Base-by-base conservation (phyloP, 164 flowering plant genomes). In the Annona squamosa region DNA sequence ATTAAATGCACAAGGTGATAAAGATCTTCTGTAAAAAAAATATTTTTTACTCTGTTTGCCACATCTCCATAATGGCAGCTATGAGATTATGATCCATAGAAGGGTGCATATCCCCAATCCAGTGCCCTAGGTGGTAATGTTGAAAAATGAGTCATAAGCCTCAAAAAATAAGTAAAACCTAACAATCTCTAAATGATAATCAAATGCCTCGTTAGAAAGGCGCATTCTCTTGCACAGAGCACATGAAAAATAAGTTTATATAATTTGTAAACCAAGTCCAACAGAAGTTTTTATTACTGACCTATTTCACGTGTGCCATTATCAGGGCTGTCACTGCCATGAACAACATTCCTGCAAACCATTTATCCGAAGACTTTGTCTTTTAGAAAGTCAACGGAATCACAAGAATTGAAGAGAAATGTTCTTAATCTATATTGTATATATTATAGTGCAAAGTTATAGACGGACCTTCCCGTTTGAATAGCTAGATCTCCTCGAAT, bases 311-410 rank as follows among this genome's bases (percentile, higher is more conserved):
- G 93, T 81, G 85, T 77, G 77, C 99, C 98, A 81, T 91, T 95
- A 57, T 95, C 99, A 66, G 93, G 92, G 85, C 98, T 93, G 77
- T 95, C 98, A 84, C 99, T 95, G 67, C 99, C 99, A 86, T 95
- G 99, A 79, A 95, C 81, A 61, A 95, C 90, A 78, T 95, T 95
- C 89, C 99, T 95, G 93, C 79, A 69, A 74, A 81, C 68, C 44
- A 73, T 26, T 76, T 71, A 74, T 67, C 61, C 48, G 70, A 48
- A 61, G 46, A 46, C 6, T 3, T 59, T 62, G 71, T 68, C 77
- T 67, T 17, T 4, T 47, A 19, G 48, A 16, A 48, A 19, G 4
- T 17, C 37, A 44, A 4, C n/a, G 52, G 5, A 64, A 42, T 63
- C 16, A 63, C 46, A 37, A 52, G 5, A 64, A 42, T 63, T 7